Conservation (phyloP, 345 rosid genomes). For the Viola odorata region DNA sequence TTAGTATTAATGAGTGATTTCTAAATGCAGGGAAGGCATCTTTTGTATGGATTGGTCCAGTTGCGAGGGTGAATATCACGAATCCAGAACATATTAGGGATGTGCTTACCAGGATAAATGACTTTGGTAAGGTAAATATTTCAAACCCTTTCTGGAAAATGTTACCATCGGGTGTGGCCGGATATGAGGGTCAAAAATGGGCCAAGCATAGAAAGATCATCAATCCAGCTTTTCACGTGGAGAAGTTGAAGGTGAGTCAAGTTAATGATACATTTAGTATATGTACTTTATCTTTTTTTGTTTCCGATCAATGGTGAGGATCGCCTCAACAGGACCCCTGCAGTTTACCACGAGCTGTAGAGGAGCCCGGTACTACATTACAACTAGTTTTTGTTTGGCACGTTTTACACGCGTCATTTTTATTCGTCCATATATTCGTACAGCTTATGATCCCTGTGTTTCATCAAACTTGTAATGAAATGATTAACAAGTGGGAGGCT, state of each 20-base stretch:
- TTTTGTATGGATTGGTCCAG: constrained; percentile 42
- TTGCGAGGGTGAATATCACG: constrained; percentile 31
- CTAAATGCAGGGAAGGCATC: constrained; percentile 35
- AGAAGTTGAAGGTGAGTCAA: constrained; percentile 41
- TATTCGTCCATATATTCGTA: too few species aligned
- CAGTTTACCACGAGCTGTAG: not conserved
- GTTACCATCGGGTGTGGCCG: constrained; percentile 29
- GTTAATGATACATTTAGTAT: too few species aligned
- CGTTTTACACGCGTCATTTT: not conserved
- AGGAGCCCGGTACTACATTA: too few species aligned
- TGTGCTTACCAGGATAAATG: constrained; percentile 21
- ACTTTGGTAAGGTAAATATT: constrained; percentile 21
- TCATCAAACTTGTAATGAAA: constrained; percentile 18
- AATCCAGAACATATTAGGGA: constrained; percentile 39
- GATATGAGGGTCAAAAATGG: constrained; percentile 42
- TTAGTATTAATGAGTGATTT: not conserved
- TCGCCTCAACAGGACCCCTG: too few species aligned
- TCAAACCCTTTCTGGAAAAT: constrained; percentile 23
- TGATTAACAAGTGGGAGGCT: constrained; percentile 35
- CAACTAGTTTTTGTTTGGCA: not conserved
- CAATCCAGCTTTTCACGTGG: constrained; percentile 46
- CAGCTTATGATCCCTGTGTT: constrained; percentile 33
- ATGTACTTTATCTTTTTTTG: too few species aligned
- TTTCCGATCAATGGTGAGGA: too few species aligned
- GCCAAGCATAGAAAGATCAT: constrained; percentile 39